Percentiles rank a stretch among this genome's conserved stretches.
Conservation (phyloP, 176 grass and related monocot species). For the Cymbopogon citratus region DNA sequence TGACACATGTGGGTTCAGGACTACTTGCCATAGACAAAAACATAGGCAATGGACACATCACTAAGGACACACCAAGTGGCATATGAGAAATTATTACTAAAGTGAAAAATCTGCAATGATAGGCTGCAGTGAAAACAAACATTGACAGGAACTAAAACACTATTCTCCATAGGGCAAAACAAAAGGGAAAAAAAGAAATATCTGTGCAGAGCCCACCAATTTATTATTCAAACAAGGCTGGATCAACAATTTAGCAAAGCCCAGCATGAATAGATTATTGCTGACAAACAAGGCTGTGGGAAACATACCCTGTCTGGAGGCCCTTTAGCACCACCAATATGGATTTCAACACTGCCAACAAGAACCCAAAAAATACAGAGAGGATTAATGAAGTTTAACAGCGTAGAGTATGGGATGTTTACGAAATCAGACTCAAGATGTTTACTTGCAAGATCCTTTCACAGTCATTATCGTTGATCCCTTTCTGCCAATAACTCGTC, state of each 20-base stretch:
- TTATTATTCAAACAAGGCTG: slow-evolving; percentile 27
- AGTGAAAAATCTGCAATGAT: background rate
- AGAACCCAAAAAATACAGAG: slow-evolving; percentile 26
- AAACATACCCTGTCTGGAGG: slow-evolving; percentile 76
- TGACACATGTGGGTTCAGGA: background rate
- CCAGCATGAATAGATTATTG: background rate
- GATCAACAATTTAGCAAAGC: background rate
- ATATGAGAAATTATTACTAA: background rate
- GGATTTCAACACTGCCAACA: slow-evolving; percentile 73
- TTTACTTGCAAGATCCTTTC: slow-evolving; percentile 94
- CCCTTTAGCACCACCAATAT: slow-evolving; percentile 79
- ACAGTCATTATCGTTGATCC: slow-evolving; percentile 70
- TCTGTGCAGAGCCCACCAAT: background rate
- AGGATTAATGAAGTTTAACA: slow-evolving; percentile 13
- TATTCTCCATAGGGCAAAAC: background rate
- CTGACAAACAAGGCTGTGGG: background rate
- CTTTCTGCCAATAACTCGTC: slow-evolving; percentile 86
- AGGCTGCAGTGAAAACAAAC: background rate
- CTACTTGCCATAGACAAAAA: background rate
- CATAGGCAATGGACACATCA: background rate
- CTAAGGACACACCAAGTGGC: background rate
- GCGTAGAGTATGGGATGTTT: background rate
- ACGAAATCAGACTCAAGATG: slow-evolving; percentile 23
- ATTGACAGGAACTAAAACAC: background rate
- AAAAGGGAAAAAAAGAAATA: background rate